Conservation (phyloP, 1,139 yeast species). For the Candida mesenterica region DNA sequence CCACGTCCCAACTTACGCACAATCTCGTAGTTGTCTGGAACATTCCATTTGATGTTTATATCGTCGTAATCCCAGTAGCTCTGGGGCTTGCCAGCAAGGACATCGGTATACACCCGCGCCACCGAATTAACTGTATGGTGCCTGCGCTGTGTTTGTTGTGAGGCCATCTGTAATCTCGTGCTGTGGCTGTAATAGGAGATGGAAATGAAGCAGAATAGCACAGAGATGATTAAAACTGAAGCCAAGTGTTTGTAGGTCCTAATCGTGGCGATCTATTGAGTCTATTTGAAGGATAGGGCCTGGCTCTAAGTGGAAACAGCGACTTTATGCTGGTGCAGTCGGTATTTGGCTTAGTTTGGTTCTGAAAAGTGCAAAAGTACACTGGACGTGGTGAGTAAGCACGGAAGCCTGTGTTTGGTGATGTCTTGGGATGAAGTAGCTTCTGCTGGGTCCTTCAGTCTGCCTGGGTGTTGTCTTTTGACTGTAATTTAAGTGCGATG, state of each 20-base stretch:
- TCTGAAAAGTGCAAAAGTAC: no score
- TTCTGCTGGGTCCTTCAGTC: no score
- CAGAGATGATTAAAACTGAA: conserved; percentile 10
- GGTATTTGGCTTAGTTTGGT: no score
- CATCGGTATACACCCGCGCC: conserved; percentile 45
- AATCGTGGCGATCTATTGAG: background rate
- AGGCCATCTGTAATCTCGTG: background rate
- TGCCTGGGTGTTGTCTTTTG: no score
- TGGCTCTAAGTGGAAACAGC: no score
- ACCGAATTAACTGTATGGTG: conserved; percentile 29
- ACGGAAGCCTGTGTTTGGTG: no score
- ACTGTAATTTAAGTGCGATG: no score
- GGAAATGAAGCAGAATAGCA: conserved; percentile 9
- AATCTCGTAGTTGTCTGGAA: conserved; percentile 48
- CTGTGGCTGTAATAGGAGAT: conserved; percentile 2
- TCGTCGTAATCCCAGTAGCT: conserved; percentile 51
- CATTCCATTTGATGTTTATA: conserved; percentile 44
- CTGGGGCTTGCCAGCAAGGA: conserved; percentile 42
- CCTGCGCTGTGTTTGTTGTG: conserved; percentile 1
- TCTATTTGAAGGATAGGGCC: no score
- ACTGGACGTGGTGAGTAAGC: no score
- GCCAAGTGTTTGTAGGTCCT: conserved; percentile 7
- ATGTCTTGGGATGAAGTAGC: no score
- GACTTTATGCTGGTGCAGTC: no score
- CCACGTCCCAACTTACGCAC: conserved; percentile 48